Percentiles rank a stretch among this genome's conserved stretches.
These are phyloP conservation scores for Curvularia sp. DNA, from an alignment of 2,329 filamentous ascomycete species.

Conservation along the genomic window DNA sequence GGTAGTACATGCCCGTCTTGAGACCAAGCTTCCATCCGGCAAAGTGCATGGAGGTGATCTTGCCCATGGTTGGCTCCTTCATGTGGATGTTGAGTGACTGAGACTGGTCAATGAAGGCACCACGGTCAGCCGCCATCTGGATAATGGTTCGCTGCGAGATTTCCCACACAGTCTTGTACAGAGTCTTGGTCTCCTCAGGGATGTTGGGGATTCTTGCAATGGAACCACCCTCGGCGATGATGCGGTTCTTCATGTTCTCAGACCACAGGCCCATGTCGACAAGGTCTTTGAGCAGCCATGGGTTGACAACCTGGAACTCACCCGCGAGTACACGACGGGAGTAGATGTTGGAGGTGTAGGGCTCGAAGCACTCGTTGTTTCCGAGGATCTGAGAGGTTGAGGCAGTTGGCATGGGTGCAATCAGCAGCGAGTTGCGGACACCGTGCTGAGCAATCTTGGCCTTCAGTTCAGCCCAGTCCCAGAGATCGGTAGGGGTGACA, in stretches of 20 bases:
- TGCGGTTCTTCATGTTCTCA: slow-evolving; percentile 99
- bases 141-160: slow-evolving; percentile 95
- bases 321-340: slow-evolving; percentile 96
- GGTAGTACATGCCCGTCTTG: slow-evolving; percentile 99
- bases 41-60: slow-evolving; percentile 99
- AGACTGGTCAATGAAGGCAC: slow-evolving; percentile 98
- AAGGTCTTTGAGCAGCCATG: slow-evolving; percentile 96
- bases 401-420: slow-evolving; percentile 97
- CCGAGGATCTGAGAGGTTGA: slow-evolving; percentile 97
- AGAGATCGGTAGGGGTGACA: slow-evolving; percentile 89
- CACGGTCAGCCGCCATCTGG: slow-evolving; percentile 97
- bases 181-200: slow-evolving; percentile 89
- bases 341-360: slow-evolving; percentile 99
- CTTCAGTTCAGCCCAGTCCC: slow-evolving; percentile 94
- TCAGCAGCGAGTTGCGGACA: slow-evolving; percentile 91
- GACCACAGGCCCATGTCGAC: slow-evolving; percentile 99
- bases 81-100: slow-evolving; percentile 99
- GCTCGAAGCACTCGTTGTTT: slow-evolving; percentile 99
- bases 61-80: slow-evolving; percentile 99
- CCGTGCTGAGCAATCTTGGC: slow-evolving; percentile 90
- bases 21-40: slow-evolving; percentile 98
- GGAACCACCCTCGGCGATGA: slow-evolving; percentile 95
- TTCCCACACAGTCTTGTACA: slow-evolving; percentile 99
- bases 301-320: slow-evolving; percentile 99
- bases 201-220: slow-evolving; percentile 98